Evolutionary conservation across 1,284 basidiomycete genomes (phyloP).

Genomic region (Ustilago shanxiensis): DNA sequence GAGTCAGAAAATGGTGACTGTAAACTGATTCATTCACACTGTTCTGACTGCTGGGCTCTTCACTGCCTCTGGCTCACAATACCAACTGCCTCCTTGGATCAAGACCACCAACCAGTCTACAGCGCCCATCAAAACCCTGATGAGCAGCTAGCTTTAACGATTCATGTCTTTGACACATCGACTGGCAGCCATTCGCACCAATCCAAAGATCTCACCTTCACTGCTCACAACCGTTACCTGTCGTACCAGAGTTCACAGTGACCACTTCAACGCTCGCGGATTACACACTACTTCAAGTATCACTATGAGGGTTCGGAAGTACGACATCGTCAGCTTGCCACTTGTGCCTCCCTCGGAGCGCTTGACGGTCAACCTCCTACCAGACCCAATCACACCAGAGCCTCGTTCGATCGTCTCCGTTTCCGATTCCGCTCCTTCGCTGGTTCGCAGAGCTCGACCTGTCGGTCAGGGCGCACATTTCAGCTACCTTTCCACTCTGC

Average conservation of each 20-base stretch:
- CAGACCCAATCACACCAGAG: conserved; percentile 76
- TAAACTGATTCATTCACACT: conserved; percentile 15
- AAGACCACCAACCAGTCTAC: conserved; percentile 4
- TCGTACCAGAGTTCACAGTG: neutral
- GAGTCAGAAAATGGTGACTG: conserved; percentile 15
- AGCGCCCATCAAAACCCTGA: neutral
- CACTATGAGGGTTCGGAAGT: conserved; percentile 32
- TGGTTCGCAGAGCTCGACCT: conserved; percentile 79
- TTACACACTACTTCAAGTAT: conserved; percentile 11
- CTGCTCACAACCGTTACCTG: neutral
- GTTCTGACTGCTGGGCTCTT: neutral
- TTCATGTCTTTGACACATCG: conserved; percentile 29
- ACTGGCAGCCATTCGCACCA: conserved; percentile 24
- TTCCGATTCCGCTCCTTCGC: conserved; percentile 53
- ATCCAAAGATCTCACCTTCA: neutral
- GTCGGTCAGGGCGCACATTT: conserved; percentile 78
- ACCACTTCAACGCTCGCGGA: neutral
- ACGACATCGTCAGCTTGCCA: conserved; percentile 73
- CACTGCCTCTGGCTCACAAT: neutral
- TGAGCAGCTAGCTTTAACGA: neutral
- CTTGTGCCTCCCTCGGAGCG: conserved; percentile 76
- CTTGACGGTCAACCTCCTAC: conserved; percentile 79
- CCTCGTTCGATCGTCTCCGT: conserved; percentile 74
- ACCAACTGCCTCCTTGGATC: neutral
- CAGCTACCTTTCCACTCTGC: conserved; percentile 84